Conservation (phyloP, 805 yeast species). For the Wickerhamomyces hampshirensis region DNA sequence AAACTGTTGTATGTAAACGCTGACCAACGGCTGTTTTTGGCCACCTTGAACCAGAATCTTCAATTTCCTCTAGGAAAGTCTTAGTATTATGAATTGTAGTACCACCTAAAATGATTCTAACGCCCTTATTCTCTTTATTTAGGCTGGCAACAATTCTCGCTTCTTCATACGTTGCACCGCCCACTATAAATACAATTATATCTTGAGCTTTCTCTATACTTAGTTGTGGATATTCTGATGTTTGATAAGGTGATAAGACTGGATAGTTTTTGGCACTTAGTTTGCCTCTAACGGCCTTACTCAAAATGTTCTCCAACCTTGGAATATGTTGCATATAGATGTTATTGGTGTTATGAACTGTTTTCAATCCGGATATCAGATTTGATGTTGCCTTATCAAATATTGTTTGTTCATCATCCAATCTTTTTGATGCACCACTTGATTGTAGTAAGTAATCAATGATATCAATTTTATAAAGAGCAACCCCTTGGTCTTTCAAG, state of each 20-base stretch:
- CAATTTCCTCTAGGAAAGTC: conserved; percentile 28
- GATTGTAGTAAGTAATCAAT: conserved; percentile 39
- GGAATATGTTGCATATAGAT: conserved; percentile 93
- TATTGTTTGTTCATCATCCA: conserved; percentile 29
- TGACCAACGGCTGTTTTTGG: conserved; percentile 20
- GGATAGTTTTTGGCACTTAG: conserved; percentile 35
- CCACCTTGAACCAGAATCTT: conserved; percentile 34
- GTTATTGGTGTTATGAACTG: conserved; percentile 47
- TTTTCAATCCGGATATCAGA: conserved; percentile 30
- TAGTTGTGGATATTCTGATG: conserved; percentile 14
- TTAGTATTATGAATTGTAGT: conserved; percentile 50
- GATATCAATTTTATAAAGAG: conserved; percentile 19
- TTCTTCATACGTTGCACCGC: conserved; percentile 93
- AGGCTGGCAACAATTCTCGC: conserved; percentile 76
- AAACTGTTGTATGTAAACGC: conserved; percentile 10
- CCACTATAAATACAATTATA: conserved; percentile 67
- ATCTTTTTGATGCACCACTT: conserved; percentile 40
- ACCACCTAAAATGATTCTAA: conserved; percentile 79
- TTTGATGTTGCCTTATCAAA: conserved; percentile 26
- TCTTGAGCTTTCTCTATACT: conserved; percentile 47
- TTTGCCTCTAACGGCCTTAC: conserved; percentile 32
- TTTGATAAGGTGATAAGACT: conserved; percentile 32
- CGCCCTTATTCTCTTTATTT: conserved; percentile 46
- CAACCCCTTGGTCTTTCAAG: conserved; percentile 32
- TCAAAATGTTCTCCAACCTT: conserved; percentile 42